A percentile compares a stretch with the other conserved stretches of the same genome.
Conservation (phyloP, 2,329 filamentous ascomycete genomes). For the Aspergillus pseudotamarii region DNA sequence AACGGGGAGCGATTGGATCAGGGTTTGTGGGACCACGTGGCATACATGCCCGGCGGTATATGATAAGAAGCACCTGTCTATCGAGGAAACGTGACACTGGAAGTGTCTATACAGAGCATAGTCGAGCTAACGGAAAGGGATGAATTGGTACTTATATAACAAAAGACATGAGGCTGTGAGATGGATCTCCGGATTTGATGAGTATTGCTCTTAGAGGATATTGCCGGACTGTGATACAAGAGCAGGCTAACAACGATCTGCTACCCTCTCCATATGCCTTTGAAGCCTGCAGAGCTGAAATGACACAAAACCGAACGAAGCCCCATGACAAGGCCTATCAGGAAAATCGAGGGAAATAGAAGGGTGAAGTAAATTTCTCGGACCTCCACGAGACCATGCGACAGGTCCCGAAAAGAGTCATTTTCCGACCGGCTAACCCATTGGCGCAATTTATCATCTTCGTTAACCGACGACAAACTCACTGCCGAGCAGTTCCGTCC, state of each 20-base stretch:
- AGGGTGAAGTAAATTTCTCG: background rate
- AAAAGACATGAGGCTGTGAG: too few relatives aligned
- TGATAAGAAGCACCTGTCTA: too few relatives aligned
- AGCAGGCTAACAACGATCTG: background rate
- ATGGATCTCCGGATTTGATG: too few relatives aligned
- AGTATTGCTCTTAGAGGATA: too few relatives aligned
- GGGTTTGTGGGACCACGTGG: too few relatives aligned
- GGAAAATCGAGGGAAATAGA: rapidly evolving
- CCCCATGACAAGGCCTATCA: background rate
- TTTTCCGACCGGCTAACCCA: background rate
- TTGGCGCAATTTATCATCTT: background rate
- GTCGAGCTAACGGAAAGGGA: too few relatives aligned
- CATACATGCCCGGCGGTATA: too few relatives aligned
- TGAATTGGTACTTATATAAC: too few relatives aligned
- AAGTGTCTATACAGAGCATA: too few relatives aligned
- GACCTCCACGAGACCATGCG: background rate
- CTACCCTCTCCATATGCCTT: background rate
- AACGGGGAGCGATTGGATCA: too few relatives aligned
- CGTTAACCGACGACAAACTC: rapidly evolving
- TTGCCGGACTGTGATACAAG: too few relatives aligned
- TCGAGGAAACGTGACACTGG: too few relatives aligned
- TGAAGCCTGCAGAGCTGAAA: background rate
- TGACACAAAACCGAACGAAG: background rate
- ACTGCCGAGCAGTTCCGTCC: background rate
- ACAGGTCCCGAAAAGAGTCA: background rate